These are phyloP conservation scores for Fusarium sp. DNA, from an alignment of 2,329 filamentous ascomycete genomes.

Conservation along the genomic window DNA sequence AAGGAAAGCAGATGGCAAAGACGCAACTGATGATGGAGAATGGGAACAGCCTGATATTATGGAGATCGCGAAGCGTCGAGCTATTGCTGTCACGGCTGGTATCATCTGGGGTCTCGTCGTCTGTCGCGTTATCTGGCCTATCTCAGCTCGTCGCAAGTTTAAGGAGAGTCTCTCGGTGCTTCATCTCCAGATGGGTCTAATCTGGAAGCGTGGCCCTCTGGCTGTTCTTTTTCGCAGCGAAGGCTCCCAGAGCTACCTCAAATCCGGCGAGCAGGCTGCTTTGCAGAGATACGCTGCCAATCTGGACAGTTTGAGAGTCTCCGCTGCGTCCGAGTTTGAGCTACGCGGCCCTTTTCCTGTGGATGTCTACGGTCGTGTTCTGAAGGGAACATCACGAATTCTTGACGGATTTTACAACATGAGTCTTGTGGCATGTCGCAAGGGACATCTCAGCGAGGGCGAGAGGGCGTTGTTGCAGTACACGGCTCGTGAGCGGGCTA, in stretches of 20 bases:
- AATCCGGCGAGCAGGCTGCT: slow-evolving; percentile 30
- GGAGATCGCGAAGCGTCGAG: slow-evolving; percentile 88
- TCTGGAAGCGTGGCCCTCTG: slow-evolving; percentile 95
- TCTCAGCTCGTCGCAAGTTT: slow-evolving; percentile 88
- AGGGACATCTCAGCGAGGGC: slow-evolving; percentile 81
- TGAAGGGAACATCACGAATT: slow-evolving; percentile 85
- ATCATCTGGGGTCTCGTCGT: slow-evolving; percentile 94
- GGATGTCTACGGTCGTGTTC: slow-evolving; percentile 78
- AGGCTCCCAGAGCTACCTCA: slow-evolving; percentile 77
- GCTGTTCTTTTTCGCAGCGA: slow-evolving; percentile 77
- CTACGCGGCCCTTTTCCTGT: slow-evolving; percentile 88
- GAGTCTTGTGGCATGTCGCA: slow-evolving; percentile 91
- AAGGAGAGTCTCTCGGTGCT: slow-evolving; percentile 89
- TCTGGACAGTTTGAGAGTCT: slow-evolving; percentile 79
- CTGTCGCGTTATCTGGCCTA: slow-evolving; percentile 92
- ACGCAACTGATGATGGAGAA: slow-evolving; percentile 88
- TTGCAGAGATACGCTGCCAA: slow-evolving; percentile 64
- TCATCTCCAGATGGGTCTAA: slow-evolving; percentile 93
- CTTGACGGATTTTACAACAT: slow-evolving; percentile 96
- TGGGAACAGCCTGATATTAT: slow-evolving; percentile 86
- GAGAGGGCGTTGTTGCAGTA: slow-evolving; percentile 85
- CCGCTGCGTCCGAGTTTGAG: slow-evolving; percentile 87
- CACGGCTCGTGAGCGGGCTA: slow-evolving; percentile 83
- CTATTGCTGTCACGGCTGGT: slow-evolving; percentile 88
- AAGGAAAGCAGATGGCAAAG: slow-evolving; percentile 74